Percentiles rank a stretch among this genome's conserved stretches.
These are phyloP conservation scores for Xylariaceae sp. DNA, from an alignment of 2,329 filamentous ascomycete genomes.

Conservation along the genomic window DNA sequence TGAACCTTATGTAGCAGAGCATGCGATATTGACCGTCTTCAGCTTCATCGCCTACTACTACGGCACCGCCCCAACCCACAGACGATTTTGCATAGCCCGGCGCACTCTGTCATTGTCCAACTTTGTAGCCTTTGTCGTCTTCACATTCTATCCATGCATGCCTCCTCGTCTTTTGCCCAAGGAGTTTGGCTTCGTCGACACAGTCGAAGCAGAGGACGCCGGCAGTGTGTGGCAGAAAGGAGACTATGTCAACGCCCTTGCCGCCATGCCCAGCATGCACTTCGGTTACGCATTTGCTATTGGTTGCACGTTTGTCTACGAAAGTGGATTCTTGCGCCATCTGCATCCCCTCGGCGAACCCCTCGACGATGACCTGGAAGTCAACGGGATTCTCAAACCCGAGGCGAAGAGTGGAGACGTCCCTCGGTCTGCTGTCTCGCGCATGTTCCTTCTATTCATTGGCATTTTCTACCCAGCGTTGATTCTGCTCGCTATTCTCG, in stretches of 20 bases:
- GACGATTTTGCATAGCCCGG: slow-evolving; percentile 36
- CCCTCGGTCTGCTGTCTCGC: slow-evolving; percentile 19
- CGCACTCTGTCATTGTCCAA: slow-evolving; percentile 49
- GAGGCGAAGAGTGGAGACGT: slow-evolving; percentile 17
- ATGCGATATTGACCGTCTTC: slow-evolving; percentile 1
- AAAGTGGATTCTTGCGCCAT: slow-evolving; percentile 47
- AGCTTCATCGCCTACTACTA: slow-evolving; percentile 47
- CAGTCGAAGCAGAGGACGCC: slow-evolving; percentile 38
- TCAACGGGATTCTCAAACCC: slow-evolving; percentile 18
- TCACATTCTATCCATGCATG: slow-evolving; percentile 46
- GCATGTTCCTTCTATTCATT: slow-evolving; percentile 25
- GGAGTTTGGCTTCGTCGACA: slow-evolving; percentile 47
- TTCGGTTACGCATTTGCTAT: slow-evolving; percentile 56
- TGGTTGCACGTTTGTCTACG: slow-evolving; percentile 51
- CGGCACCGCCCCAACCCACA: slow-evolving; percentile 38
- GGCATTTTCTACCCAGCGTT: slow-evolving; percentile 52
- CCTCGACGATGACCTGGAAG: slow-evolving; percentile 15
- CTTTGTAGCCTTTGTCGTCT: slow-evolving; percentile 45
- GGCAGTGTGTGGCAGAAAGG: slow-evolving; percentile 53
- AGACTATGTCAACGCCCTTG: slow-evolving; percentile 56
- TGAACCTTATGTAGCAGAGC: background rate
- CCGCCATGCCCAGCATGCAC: slow-evolving; percentile 57
- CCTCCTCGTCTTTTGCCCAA: slow-evolving; percentile 47
- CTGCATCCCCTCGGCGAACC: slow-evolving; percentile 20
- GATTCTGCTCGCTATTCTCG: slow-evolving; percentile 56